These are phyloP conservation scores for Croton laevigatus DNA, from an alignment of 441 rosid species.

Conservation along the genomic window DNA sequence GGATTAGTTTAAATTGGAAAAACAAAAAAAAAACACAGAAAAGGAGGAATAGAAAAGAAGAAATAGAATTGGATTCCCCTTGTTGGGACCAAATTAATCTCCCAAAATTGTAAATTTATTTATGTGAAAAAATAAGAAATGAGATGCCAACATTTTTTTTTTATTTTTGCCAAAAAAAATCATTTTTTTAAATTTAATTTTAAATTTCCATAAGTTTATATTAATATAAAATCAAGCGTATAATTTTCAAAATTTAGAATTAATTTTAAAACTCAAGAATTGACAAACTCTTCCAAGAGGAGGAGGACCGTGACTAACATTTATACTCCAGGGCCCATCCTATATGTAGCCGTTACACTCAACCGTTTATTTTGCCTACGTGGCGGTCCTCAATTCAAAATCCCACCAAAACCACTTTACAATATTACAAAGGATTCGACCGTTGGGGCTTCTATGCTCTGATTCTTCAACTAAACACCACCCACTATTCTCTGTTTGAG, in stretches of 20 bases:
- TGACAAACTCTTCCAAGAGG: too few relatives aligned
- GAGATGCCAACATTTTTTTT: background rate
- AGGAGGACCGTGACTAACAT: too few relatives aligned
- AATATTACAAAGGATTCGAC: conserved; percentile 33
- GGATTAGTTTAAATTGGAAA: conserved; percentile 5
- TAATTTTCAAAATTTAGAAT: too few relatives aligned
- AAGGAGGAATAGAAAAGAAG: background rate
- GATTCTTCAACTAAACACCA: conserved; percentile 13
- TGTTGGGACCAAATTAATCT: background rate
- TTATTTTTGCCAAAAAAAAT: background rate
- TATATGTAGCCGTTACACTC: conserved; percentile 33
- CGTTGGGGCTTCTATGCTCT: conserved; percentile 32
- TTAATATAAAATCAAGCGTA: too few relatives aligned
- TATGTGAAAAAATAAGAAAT: too few relatives aligned
- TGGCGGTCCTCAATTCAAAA: conserved; percentile 28
- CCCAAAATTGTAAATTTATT: background rate
- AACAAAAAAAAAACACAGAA: background rate
- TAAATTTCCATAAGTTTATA: too few relatives aligned
- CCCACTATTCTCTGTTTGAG: conserved; percentile 1
- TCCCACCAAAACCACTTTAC: conserved; percentile 1
- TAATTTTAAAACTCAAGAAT: too few relatives aligned
- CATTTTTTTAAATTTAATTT: too few relatives aligned
- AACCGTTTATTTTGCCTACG: conserved; percentile 15
- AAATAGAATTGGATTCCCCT: background rate
- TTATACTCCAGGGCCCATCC: conserved; percentile 13